Percentiles rank a stretch among this genome's conserved stretches.
These are phyloP conservation scores for Panaeolus papilionaceus DNA, from an alignment of 768 basidiomycete genomes.

Conservation along the genomic window DNA sequence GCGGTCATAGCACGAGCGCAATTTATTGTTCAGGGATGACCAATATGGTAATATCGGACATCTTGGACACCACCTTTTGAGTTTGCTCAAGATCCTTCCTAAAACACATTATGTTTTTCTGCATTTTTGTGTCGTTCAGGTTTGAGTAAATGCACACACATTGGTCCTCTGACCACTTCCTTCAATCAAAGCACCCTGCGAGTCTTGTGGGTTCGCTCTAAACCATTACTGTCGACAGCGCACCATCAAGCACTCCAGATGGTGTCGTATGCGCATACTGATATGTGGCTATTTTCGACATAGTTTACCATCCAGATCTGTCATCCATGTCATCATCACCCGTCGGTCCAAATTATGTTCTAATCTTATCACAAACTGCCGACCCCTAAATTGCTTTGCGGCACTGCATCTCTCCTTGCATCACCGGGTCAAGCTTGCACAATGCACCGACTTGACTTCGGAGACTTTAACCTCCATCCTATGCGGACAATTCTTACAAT, in stretches of 20 bases:
- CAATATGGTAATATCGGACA: no score
- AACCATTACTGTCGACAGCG: neutral
- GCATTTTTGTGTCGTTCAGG: constrained; percentile 9
- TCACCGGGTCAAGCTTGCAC: neutral
- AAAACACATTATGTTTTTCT: neutral
- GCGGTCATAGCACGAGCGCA: neutral
- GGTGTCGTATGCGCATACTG: neutral
- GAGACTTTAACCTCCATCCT: neutral
- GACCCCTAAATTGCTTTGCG: neutral
- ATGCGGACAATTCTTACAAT: neutral
- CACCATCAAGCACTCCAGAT: neutral
- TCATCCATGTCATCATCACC: neutral
- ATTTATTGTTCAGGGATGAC: neutral
- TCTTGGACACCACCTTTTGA: no score
- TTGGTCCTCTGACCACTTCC: neutral
- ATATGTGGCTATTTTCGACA: neutral
- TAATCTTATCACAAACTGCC: neutral
- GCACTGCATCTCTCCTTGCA: neutral
- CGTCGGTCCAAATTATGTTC: neutral
- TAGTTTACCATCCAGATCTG: neutral
- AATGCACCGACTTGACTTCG: neutral
- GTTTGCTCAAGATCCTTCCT: neutral
- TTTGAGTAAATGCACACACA: neutral
- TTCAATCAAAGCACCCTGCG: neutral
- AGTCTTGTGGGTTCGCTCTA: neutral